phyloP scores from a whole-genome alignment of 2,329 filamentous ascomycete species.

The Pseudocercospora macadamiae region DNA sequence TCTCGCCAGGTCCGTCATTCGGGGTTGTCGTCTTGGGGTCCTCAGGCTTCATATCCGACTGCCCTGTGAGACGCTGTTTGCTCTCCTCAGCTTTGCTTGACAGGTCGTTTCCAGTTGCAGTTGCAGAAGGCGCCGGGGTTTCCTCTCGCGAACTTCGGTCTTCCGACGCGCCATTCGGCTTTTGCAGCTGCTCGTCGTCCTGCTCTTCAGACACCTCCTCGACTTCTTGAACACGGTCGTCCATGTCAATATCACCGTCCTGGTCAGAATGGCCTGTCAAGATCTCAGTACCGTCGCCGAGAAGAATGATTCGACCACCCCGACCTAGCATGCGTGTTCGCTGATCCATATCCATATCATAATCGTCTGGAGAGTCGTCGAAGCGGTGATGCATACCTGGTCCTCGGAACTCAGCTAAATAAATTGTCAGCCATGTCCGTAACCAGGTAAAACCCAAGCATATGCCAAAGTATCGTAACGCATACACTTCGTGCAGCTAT shows the following conservation, averaged over 20 bases:
- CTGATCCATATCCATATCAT: slow-evolving; percentile 73
- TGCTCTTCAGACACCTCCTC: slow-evolving; percentile 70
- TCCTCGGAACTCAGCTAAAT: slow-evolving; percentile 55
- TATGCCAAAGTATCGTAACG: background rate
- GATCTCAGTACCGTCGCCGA: slow-evolving; percentile 93
- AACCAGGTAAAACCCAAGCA: background rate
- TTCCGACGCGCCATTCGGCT: slow-evolving; percentile 31
- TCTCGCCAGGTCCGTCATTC: slow-evolving; percentile 20
- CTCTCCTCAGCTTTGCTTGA: slow-evolving; percentile 31
- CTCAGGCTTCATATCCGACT: slow-evolving; percentile 25
- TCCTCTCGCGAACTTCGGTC: slow-evolving; percentile 52
- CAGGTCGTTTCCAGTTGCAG: slow-evolving; percentile 18
- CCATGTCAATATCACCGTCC: slow-evolving; percentile 78
- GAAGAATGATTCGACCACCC: slow-evolving; percentile 83
- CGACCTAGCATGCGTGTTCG: slow-evolving; percentile 69
- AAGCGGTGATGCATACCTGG: slow-evolving; percentile 54
- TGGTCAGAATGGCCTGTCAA: slow-evolving; percentile 69
- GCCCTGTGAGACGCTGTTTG: slow-evolving; percentile 29
- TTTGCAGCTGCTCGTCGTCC: slow-evolving; percentile 78
- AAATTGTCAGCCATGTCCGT: slow-evolving; percentile 30
- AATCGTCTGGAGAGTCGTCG: slow-evolving; percentile 59
- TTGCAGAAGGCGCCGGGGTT: slow-evolving; percentile 51
- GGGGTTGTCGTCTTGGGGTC: slow-evolving; percentile 35
- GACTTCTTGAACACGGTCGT: slow-evolving; percentile 65
- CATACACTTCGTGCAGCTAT: slow-evolving; percentile 2